Evolutionary conservation across 2,329 filamentous ascomycete species (phyloP), one percentile per base, ranked within the genome.

Genomic region (Fusarium tanahbumbuense): DNA sequence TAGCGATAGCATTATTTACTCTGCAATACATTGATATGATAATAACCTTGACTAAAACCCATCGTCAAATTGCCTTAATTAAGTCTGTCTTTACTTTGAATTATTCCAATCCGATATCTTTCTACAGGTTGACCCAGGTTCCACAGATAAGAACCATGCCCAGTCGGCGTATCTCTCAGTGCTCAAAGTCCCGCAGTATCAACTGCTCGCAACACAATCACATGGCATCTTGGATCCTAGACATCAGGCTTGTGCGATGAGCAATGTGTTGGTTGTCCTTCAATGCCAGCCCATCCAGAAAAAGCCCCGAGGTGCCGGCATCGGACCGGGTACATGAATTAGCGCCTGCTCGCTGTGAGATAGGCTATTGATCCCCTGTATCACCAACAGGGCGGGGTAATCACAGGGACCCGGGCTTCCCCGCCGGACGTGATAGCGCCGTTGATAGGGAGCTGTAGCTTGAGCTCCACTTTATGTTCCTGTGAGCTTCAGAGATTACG

Each of bases 21-120:
- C 2, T 28, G 2, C 30, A 32, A 32, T 8, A 32, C 7, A 15
- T 15, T 1, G 8, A 15, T 4, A 15, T 8, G 13, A 15, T 8
- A 30, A 15, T 15, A 1, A 15, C 15, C 3, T 28, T 30, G 13
- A 15, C 13, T 7, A 3, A 7, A 0, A 4, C 3, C 8, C 6
- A 30, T 8, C 2, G 7, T 30, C 6, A 30, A 15, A 7, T 1
- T 15, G 2, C 1, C 28, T 30, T 1, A 15, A 30, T 30, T 7
- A 15, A 8, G 6, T 8, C 13, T 30, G 6, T 30, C 6, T 15
- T 30, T 9, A 8, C n/a, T 25, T 25, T 25, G 25, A 23, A n/a
- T n/a, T n/a, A n/a, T n/a, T n/a, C n/a, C n/a, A n/a, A n/a, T n/a
- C n/a, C n/a, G n/a, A n/a, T n/a, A n/a, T n/a, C n/a, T 32, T 16